Percentiles rank a stretch among this genome's conserved stretches.
phyloP scores from a whole-genome alignment of 2,329 filamentous ascomycete species.

The Massarina eburnea region DNA sequence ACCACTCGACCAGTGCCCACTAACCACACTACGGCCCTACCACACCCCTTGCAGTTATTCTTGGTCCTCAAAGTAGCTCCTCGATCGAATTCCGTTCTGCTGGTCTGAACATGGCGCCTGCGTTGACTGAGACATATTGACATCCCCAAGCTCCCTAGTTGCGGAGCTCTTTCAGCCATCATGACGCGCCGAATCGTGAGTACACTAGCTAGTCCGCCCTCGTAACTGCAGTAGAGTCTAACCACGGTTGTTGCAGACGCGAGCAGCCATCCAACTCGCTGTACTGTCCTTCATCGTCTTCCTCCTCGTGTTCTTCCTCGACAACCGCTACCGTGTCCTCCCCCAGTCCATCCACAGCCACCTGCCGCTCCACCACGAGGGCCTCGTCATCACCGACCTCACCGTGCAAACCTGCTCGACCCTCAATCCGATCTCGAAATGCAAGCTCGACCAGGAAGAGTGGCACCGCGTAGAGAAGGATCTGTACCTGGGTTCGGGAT shows the following conservation, averaged over 20 bases:
- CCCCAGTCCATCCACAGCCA: slow-evolving; percentile 84
- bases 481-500: slow-evolving; percentile 73
- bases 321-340: slow-evolving; percentile 84
- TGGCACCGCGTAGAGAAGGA: slow-evolving; percentile 92
- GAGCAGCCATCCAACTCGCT: slow-evolving; percentile 74
- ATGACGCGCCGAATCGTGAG: slow-evolving; percentile 46
- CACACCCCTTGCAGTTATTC: background rate
- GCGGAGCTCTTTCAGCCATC: slow-evolving; percentile 13
- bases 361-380: slow-evolving; percentile 78
- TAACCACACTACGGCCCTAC: background rate
- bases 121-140: slow-evolving; percentile 1
- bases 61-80: background rate
- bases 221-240: slow-evolving; percentile 7
- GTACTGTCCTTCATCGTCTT: slow-evolving; percentile 64
- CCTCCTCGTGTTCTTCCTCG: slow-evolving; percentile 77
- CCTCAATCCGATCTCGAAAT: slow-evolving; percentile 73
- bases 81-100: background rate
- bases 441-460: slow-evolving; percentile 68
- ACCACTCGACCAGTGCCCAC: background rate
- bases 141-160: slow-evolving; percentile 5
- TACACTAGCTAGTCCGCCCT: slow-evolving; percentile 1
- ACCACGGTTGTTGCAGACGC: slow-evolving; percentile 41
- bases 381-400: slow-evolving; percentile 83
- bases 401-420: slow-evolving; percentile 75
- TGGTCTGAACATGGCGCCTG: slow-evolving; percentile 20